A percentile compares a stretch with the other conserved stretches of the same genome.
phyloP scores from a whole-genome alignment of 2,329 filamentous ascomycete species.

The Tolypocladium capitatum region DNA sequence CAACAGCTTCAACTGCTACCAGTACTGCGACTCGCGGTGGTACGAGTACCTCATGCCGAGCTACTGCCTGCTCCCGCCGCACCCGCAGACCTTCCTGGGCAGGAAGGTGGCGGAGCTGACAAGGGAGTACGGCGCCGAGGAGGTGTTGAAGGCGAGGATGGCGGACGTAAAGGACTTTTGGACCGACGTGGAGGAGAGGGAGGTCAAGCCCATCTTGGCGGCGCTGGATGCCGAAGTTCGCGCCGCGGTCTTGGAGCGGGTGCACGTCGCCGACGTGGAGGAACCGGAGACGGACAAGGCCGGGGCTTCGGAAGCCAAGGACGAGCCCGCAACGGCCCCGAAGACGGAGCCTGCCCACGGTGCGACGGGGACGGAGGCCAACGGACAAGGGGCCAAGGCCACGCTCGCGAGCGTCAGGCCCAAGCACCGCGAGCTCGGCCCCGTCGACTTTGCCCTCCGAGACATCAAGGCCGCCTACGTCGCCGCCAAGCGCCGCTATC shows the following conservation, averaged over 20 bases:
- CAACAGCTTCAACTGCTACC: slow-evolving; percentile 88
- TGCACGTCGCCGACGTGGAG: slow-evolving; percentile 30
- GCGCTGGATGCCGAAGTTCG: slow-evolving; percentile 50
- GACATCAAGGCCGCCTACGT: slow-evolving; percentile 73
- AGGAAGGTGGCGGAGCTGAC: slow-evolving; percentile 70
- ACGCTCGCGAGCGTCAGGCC: slow-evolving; percentile 20
- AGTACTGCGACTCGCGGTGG: slow-evolving; percentile 85
- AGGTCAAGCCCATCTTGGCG: slow-evolving; percentile 59
- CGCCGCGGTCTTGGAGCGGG: slow-evolving; percentile 46
- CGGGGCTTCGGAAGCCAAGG: slow-evolving; percentile 4
- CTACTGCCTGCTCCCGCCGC: slow-evolving; percentile 82
- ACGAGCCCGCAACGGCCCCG: slow-evolving; percentile 6
- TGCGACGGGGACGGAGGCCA: slow-evolving; percentile 6
- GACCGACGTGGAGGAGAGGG: slow-evolving; percentile 66
- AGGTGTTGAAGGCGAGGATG: slow-evolving; percentile 55
- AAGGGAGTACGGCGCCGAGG: slow-evolving; percentile 57
- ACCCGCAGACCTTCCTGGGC: slow-evolving; percentile 75
- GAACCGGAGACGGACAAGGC: slow-evolving; percentile 11
- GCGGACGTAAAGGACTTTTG: slow-evolving; percentile 73
- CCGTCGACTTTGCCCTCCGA: slow-evolving; percentile 53
- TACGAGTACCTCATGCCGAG: slow-evolving; percentile 96
- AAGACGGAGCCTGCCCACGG: slow-evolving; percentile 12
- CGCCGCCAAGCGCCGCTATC: slow-evolving; percentile 70
- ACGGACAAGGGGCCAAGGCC: slow-evolving; percentile 10
- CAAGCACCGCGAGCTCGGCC: slow-evolving; percentile 28